Conservation (phyloP, 2,329 filamentous ascomycete genomes). For the Trichoderma guizhouense region DNA sequence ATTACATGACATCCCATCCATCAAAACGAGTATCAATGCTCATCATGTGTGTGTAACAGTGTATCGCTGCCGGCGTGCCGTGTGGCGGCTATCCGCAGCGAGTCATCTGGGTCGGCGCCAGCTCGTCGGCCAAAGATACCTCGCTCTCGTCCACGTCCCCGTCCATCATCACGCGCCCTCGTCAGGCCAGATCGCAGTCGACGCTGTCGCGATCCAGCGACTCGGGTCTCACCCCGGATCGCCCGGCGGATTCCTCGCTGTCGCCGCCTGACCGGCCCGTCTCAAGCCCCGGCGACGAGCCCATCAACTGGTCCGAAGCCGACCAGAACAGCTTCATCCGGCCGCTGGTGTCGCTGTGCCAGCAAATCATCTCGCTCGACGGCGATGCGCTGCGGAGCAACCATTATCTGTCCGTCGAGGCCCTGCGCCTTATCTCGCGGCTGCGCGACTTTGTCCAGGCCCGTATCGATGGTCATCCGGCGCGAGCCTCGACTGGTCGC, state of each 20-base stretch:
- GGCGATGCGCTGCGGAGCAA: neutral
- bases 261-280: constrained; percentile 7
- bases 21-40: neutral
- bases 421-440: constrained; percentile 25
- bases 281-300: neutral
- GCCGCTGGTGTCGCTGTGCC: constrained; percentile 26
- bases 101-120: constrained; percentile 29
- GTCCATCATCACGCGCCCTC: neutral
- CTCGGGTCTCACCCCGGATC: constrained; percentile 4
- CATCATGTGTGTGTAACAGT: constrained; percentile 19
- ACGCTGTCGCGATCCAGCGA: constrained; percentile 1
- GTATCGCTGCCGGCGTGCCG: constrained; percentile 27
- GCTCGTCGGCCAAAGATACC: constrained; percentile 11
- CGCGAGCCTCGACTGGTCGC: neutral
- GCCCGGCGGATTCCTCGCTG: neutral
- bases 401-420: constrained; percentile 22
- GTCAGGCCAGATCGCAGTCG: neutral
- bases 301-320: constrained; percentile 12
- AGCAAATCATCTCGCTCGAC: constrained; percentile 25
- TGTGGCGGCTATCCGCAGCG: constrained; percentile 34
- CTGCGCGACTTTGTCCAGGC: constrained; percentile 28
- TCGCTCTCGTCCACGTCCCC: neutral
- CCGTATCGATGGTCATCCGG: constrained; percentile 21
- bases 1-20: neutral
- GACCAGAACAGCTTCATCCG: constrained; percentile 25